phyloP scores from a whole-genome alignment of 2,329 filamentous ascomycete species.

The Dactylellina cionopaga region DNA sequence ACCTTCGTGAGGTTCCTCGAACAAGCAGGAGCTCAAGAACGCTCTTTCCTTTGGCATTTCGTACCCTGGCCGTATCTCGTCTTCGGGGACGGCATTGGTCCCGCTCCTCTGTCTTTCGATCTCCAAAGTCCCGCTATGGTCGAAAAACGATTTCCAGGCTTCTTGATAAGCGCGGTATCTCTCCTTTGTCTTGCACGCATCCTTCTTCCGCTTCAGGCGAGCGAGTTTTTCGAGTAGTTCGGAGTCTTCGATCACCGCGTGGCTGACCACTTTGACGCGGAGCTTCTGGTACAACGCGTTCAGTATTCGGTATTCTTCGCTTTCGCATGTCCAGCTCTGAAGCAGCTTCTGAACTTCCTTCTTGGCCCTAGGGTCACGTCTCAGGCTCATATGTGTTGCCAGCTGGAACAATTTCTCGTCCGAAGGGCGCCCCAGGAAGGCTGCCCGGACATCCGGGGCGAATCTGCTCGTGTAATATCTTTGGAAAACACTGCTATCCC shows the following conservation, averaged over 20 bases:
- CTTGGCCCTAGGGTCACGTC: not conserved
- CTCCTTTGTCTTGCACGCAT: conserved; percentile 5
- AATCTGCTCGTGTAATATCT: conserved; percentile 10
- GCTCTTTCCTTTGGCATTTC: not conserved
- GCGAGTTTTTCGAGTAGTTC: not conserved
- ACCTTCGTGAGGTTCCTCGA: not conserved
- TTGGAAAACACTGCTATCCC: conserved; percentile 1
- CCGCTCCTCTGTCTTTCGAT: conserved; percentile 7
- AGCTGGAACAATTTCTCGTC: conserved; percentile 7
- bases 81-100: not conserved
- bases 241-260: not conserved
- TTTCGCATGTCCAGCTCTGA: not conserved
- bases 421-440: conserved; percentile 1
- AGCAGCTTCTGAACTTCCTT: not conserved
- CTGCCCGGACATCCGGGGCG: not conserved
- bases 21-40: not conserved
- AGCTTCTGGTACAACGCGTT: not conserved
- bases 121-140: not conserved
- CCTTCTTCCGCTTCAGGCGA: not conserved
- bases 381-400: conserved; percentile 7
- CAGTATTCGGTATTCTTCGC: not conserved
- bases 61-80: not conserved
- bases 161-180: conserved; percentile 1
- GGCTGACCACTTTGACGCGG: not conserved
- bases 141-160: conserved; percentile 1